phyloP scores from a whole-genome alignment of 108 stramenopile species.

The Discostella pseudostelligera region DNA sequence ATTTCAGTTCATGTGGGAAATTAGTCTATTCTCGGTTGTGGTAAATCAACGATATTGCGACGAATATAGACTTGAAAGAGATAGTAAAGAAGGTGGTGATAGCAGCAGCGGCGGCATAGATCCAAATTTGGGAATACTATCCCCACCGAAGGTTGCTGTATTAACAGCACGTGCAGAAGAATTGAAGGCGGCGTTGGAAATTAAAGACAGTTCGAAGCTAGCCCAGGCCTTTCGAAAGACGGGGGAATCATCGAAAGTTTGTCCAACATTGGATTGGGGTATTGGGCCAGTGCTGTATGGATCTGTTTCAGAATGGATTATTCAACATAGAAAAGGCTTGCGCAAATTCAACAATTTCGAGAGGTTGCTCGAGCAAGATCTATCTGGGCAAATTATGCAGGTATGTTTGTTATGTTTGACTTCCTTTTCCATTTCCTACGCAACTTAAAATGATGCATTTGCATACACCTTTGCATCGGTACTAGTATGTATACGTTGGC shows the following conservation, averaged over 20 bases:
- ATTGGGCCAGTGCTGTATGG: slow-evolving; percentile 93
- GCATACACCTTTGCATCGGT: background rate
- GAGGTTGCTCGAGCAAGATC: slow-evolving; percentile 80
- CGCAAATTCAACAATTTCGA: slow-evolving; percentile 91
- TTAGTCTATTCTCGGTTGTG: slow-evolving; percentile 57
- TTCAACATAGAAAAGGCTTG: slow-evolving; percentile 85
- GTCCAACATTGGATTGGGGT: slow-evolving; percentile 74
- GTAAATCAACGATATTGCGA: slow-evolving; percentile 35
- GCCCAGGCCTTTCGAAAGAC: slow-evolving; percentile 71
- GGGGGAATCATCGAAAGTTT: slow-evolving; percentile 67
- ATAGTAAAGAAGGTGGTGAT: background rate
- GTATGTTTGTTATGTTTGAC: slow-evolving; percentile 11
- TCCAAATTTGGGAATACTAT: background rate
- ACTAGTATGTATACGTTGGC: slow-evolving; percentile 93
- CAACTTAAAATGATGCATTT: no score
- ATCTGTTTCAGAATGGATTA: slow-evolving; percentile 93
- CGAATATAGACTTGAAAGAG: slow-evolving; percentile 22
- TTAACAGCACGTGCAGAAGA: slow-evolving; percentile 92
- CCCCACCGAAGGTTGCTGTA: slow-evolving; percentile 90
- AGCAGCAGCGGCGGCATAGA: no score
- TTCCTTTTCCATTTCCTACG: no score
- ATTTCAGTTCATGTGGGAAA: slow-evolving; percentile 90
- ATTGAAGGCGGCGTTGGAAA: slow-evolving; percentile 91
- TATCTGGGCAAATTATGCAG: slow-evolving; percentile 73
- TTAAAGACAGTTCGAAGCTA: slow-evolving; percentile 79